phyloP scores from a whole-genome alignment of 805 yeast genomes.

The Kuraishia floccosa region DNA sequence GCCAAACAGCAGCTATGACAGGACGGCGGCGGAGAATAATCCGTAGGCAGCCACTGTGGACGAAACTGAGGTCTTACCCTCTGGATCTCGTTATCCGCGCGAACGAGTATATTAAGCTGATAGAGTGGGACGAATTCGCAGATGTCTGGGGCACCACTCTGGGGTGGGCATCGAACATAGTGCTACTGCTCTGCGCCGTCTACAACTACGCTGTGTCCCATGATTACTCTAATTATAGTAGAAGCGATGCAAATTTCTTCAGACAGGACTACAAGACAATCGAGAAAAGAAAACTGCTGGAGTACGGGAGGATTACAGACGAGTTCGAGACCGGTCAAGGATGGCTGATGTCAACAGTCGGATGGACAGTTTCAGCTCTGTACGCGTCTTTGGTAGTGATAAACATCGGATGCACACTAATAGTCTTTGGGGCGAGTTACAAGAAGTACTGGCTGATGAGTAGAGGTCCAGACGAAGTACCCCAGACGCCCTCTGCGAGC shows the following conservation, averaged over 20 bases:
- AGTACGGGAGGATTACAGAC: neutral
- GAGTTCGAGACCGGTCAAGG: neutral
- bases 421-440: too few species aligned
- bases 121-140: constrained; percentile 16
- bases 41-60: constrained; percentile 1
- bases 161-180: constrained; percentile 7
- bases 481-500: constrained; percentile 1
- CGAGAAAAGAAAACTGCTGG: neutral
- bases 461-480: neutral
- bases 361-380: neutral
- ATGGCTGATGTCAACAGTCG: neutral
- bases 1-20: too few species aligned
- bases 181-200: constrained; percentile 8
- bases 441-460: constrained; percentile 1
- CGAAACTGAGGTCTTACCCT: constrained; percentile 6
- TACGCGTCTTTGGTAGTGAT: too few species aligned
- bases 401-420: too few species aligned
- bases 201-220: constrained; percentile 3
- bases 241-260: constrained; percentile 4
- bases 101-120: constrained; percentile 11
- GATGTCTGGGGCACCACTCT: constrained; percentile 8
- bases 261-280: constrained; percentile 2
- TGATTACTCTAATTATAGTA: constrained; percentile 1
- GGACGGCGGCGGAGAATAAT: neutral
- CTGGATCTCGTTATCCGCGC: constrained; percentile 11